Percentiles rank a stretch among this genome's conserved stretches.
Conservation (phyloP, 257 asterid species). For the Capsicum rhomboideum region DNA sequence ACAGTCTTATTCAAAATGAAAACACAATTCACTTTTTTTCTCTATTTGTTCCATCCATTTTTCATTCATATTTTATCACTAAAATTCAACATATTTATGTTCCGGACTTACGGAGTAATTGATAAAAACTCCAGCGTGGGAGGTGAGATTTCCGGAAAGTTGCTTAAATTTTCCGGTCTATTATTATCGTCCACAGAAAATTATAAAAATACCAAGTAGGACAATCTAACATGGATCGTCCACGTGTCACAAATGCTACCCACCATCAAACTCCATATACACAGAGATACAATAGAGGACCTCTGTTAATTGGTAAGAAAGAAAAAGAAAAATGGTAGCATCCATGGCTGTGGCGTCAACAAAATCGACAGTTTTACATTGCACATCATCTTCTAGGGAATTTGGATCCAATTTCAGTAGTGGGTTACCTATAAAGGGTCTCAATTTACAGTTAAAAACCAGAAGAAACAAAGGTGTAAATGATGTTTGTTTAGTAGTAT, state of each 20-base stretch:
- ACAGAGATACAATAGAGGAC: not conserved
- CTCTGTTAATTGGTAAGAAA: not conserved
- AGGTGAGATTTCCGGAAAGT: not conserved
- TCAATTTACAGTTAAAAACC: conserved; percentile 34
- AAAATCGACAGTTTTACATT: conserved; percentile 22
- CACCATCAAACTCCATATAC: conserved; percentile 1
- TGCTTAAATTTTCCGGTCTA: not conserved
- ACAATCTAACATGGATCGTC: not conserved
- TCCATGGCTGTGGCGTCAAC: conserved; percentile 36
- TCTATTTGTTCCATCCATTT: too few species aligned
- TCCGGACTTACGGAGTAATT: too few species aligned
- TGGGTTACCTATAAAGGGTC: conserved; percentile 37
- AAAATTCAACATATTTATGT: too few species aligned
- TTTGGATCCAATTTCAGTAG: conserved; percentile 22
- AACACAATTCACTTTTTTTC: too few species aligned
- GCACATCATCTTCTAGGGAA: conserved; percentile 25
- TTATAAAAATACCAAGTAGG: conserved; percentile 14
- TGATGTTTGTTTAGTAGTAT: conserved; percentile 27
- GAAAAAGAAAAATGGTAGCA: conserved; percentile 38
- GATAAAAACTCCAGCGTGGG: not conserved
- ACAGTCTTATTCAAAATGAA: too few species aligned
- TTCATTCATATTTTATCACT: too few species aligned
- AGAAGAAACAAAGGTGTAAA: conserved; percentile 28
- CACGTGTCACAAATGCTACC: conserved; percentile 38
- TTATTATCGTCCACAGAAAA: conserved; percentile 23